Percentiles rank a stretch among this genome's conserved stretches.
These are phyloP conservation scores for Colletotrichum sp. DNA, from an alignment of 2,329 filamentous ascomycete species.

Conservation along the genomic window DNA sequence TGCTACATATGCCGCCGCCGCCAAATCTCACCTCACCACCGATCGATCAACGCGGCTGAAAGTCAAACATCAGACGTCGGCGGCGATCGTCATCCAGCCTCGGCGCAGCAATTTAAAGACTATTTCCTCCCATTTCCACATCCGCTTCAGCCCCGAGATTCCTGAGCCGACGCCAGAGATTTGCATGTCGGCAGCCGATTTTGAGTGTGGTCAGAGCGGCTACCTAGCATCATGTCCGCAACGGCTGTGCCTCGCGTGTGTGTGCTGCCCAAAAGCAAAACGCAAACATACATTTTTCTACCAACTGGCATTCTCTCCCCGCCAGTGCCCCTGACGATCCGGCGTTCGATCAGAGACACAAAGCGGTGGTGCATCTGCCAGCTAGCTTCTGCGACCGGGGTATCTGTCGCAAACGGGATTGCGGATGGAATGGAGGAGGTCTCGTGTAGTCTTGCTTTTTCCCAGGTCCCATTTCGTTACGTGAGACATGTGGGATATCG, in stretches of 20 bases:
- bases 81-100: neutral
- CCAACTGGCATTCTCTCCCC: neutral
- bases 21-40: neutral
- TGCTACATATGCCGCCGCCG: neutral
- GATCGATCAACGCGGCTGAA: neutral
- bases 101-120: neutral
- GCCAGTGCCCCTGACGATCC: constrained; percentile 10
- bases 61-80: neutral
- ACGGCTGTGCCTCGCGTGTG: neutral
- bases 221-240: neutral
- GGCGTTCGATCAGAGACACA: constrained; percentile 1
- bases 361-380: constrained; percentile 5
- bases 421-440: neutral
- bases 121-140: neutral
- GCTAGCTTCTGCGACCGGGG: constrained; percentile 6
- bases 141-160: neutral
- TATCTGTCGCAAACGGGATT: neutral
- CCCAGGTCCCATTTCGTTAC: neutral
- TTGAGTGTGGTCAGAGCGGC: constrained; percentile 16
- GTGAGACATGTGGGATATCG: neutral
- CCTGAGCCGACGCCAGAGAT: neutral
- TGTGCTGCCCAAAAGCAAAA: neutral
- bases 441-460: neutral
- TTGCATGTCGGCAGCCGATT: neutral
- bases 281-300: neutral